These are phyloP conservation scores for Clarireedia paspali DNA, from an alignment of 2,329 filamentous ascomycete species.

Conservation along the genomic window DNA sequence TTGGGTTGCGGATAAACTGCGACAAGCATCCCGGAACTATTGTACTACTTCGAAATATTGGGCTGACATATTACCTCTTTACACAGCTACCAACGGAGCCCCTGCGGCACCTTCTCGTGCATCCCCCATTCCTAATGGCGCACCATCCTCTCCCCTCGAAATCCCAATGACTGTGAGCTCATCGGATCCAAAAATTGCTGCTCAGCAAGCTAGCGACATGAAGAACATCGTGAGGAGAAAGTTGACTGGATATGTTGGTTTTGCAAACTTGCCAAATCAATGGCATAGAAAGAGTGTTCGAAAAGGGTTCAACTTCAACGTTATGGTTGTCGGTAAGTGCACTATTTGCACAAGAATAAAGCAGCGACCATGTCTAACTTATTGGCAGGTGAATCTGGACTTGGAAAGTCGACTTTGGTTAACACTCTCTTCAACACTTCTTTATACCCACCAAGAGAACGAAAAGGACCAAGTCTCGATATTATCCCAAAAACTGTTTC, in stretches of 20 bases:
- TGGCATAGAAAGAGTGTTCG: constrained; percentile 99
- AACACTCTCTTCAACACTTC: constrained; percentile 99
- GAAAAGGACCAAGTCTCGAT: constrained; percentile 92
- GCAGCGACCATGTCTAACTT: constrained; percentile 13
- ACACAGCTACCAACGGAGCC: constrained; percentile 29
- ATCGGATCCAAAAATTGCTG: constrained; percentile 30
- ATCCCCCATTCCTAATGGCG: constrained; percentile 26
- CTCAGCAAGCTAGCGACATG: constrained; percentile 31
- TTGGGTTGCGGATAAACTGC: constrained; percentile 20
- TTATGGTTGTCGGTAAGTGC: constrained; percentile 97
- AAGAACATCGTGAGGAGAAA: constrained; percentile 94
- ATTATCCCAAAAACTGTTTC: constrained; percentile 97
- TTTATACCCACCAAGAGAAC: constrained; percentile 96
- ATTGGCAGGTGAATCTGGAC: constrained; percentile 82
- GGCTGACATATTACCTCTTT: constrained; percentile 29
- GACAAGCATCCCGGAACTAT: constrained; percentile 20
- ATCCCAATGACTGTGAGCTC: constrained; percentile 30
- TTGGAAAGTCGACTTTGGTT: constrained; percentile 97
- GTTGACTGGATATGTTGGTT: constrained; percentile 96
- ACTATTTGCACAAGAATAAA: not conserved
- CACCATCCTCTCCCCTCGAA: constrained; percentile 20
- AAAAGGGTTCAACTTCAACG: constrained; percentile 99
- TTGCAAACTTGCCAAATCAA: constrained; percentile 97
- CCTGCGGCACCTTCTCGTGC: constrained; percentile 25
- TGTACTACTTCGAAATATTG: constrained; percentile 23